Evolutionary conservation across 257 asterid genomes (phyloP).

Genomic region (Fraxinus cuspidata): DNA sequence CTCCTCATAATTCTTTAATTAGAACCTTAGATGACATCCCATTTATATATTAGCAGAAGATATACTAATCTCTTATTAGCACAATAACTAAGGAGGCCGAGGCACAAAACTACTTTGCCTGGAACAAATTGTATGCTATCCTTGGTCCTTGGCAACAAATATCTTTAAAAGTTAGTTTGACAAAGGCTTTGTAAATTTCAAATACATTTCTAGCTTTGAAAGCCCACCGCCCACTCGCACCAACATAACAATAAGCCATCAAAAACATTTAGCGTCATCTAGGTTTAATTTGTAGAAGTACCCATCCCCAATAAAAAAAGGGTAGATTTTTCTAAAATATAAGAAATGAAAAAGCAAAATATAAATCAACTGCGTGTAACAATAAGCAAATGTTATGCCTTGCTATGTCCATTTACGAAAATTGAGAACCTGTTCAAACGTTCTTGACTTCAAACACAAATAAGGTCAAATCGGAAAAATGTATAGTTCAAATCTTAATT

Average conservation of each 20-base stretch:
- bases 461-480: not conserved
- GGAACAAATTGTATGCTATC: not conserved
- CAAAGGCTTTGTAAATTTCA: not conserved
- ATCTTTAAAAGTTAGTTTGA: not conserved
- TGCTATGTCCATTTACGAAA: not conserved
- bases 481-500: constrained; percentile 4
- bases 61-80: not conserved
- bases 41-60: not conserved
- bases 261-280: not conserved
- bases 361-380: not conserved
- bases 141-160: not conserved
- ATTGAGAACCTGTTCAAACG: not conserved
- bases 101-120: not conserved
- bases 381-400: not conserved
- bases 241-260: not conserved
- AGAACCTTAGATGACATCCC: not conserved
- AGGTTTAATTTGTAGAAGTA: not conserved
- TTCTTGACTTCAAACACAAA: not conserved
- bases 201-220: not conserved
- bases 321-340: not conserved
- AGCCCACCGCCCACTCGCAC: not conserved
- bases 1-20: not conserved
- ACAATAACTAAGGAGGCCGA: not conserved
- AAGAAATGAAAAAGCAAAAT: not conserved
- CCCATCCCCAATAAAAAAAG: not conserved